Base-by-base conservation (phyloP, 2,329 filamentous ascomycete genomes). In the Decorospora gaudefroyi region DNA sequence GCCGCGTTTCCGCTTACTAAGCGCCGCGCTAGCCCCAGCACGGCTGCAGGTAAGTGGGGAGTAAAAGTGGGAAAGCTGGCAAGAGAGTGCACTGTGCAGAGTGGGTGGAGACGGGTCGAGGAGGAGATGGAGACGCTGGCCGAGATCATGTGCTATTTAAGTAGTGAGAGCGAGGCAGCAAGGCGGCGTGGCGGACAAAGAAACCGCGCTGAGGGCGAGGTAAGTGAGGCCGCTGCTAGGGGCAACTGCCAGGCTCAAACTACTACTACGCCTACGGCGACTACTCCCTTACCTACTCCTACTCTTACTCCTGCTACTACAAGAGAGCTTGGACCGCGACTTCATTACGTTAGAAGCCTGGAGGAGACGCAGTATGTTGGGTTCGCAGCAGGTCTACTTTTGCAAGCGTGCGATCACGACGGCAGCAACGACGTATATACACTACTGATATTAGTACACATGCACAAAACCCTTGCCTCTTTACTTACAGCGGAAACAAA, bases 401-500 rank as follows among this genome's bases (percentile, higher is more conserved):
- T 25, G 16, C 13, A 54, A 23, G 4, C 48, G 35, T 22, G 49
- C 21, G 9, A 53, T 28, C 6, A 46, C 32, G 10, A 46, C 40
- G 7, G 37, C 42, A 22, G 37, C 50, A 12, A 45, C 21, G 4
- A 46, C 17, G 33, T 55, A 55, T 37, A 55, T 43, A 9, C 45
- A 47, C 52, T 55, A 19, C 6, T 6, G 27, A 8, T 1, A 33
- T 52, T 10, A 55, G 42, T 19, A 16, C n/a, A 5, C 11, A 7
- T 11, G 10, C n/a, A 15, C 4, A 9, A 5, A 2, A 16, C 16
- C 4, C 4, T 15, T 7, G 62, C 66, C 61, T 19, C 4, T 5
- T 15, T 7, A 63, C 66, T 62, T 37, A 69, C 67, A 16, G 57
- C 64, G 39, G 67, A 70, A 4, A 65, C 39, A 36, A 66, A 67